Base-by-base conservation (phyloP, 2,329 filamentous ascomycete genomes). In the Nemania diffusa region DNA sequence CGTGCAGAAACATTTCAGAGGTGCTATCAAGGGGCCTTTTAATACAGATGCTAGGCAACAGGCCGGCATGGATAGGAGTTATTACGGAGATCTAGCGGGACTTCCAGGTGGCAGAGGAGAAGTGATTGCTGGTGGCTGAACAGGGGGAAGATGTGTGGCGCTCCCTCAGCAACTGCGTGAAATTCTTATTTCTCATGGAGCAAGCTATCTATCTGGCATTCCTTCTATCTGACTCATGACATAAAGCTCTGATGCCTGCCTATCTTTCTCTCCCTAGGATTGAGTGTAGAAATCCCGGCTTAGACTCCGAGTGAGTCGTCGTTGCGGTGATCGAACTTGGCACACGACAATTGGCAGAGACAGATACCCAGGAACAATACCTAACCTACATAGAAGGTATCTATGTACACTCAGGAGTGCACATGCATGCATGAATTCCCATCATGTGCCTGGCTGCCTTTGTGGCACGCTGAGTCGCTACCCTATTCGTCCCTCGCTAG, bases 41-140 rank as follows among this genome's bases (percentile, higher is more conserved):
- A 84, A 84, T 61, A 72, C 76, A 3, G 81, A 83, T 61, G 82
- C 80, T 7, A 76, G 82, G 57, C 65, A 76, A 60, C 78, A 81
- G 70, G 82, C 82, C 5, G 82, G 82, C 0, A 79, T 84, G 80
- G 80, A 83, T 61, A 71, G 69, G 48, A 76, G 77, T 4, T 84
- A 82, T 62, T 84, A 84, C 42, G 79, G 79, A 51, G 72, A 79
- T 42, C 69, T 78, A 13, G 57, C 69, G 5, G 76, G 76, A 17
- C 70, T 70, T 8, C 72, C 72, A 17, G 55, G 65, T n/a, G 73
- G 72, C 71, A 73, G 69, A 48, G 72, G 69, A 15, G 73, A 77
- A 13, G 57, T 76, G 29, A 74, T 78, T 57, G 77, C 75, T 32
- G 76, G 75, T 42, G 76, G 75, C 20, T 78, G 69, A 77, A 27